Evolutionary conservation across 371 early-diverging fungal species (phyloP), one percentile per base, ranked within the genome.

Genomic region (Apophysomyces sp.): DNA sequence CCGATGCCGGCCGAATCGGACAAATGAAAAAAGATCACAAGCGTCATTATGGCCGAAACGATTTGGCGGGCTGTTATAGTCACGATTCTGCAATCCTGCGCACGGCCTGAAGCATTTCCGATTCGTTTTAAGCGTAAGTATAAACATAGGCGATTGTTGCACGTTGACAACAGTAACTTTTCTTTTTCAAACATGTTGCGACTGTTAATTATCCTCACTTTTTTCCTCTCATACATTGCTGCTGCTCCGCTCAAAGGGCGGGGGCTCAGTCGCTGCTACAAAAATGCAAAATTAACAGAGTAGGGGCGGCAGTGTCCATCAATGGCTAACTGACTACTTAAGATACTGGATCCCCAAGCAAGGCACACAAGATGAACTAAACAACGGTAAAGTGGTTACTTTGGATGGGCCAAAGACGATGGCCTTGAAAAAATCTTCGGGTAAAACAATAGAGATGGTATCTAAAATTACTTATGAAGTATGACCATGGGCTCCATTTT

Each of bases 261-360:
- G 49, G 11, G 24, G 21, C 21, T 21, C 4, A 21, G 21, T 6
- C 21, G 9, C 9, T 44, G 49, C 27, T 21, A 5, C 4, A 16
- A 9, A 16, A 4, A 44, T 21, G 49, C 49, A 44, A 44, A 11
- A 1, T 9, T 44, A 21, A 44, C 49, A 4, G 8, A 44, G 49
- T 44, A 44, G 21, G n/a, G 4, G 8, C 9, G 6, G 11, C 21
- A 16, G 2, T 11, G 11, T 2, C n/a, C 49, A 44, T 18, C n/a
- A 21, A 21, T 3, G 21, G 21, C 40, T 56, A 13, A 30, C 58
- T 21, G 7, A 44, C 21, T 44, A 4, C 26, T 26, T 41, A 18
- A 62, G 68, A 21, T 73, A 73, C 40, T 74, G 68, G 74, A 68
- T 70, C 26, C 68, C 68, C 7, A 74, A 71, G 37, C 57, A 74